A percentile compares a stretch with the other conserved stretches of the same genome.
These are phyloP conservation scores for Ascochyta fabae DNA, from an alignment of 2,329 filamentous ascomycete genomes.

Conservation along the genomic window DNA sequence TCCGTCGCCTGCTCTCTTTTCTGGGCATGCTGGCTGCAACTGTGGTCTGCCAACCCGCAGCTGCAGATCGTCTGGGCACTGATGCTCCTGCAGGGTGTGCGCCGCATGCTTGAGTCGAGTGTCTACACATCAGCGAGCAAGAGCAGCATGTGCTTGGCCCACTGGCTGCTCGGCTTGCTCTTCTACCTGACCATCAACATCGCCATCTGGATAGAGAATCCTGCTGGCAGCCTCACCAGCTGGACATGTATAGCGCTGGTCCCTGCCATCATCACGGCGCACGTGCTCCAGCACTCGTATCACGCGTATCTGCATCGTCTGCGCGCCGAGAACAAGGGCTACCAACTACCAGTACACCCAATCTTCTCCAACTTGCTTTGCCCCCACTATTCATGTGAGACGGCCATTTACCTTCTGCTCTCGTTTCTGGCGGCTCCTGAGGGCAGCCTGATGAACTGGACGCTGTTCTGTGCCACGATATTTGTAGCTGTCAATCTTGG, in stretches of 20 bases:
- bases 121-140: slow-evolving; percentile 70
- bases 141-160: slow-evolving; percentile 83
- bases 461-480: slow-evolving; percentile 70
- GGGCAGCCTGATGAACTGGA: slow-evolving; percentile 71
- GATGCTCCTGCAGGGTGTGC: slow-evolving; percentile 75
- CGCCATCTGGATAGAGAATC: slow-evolving; percentile 84
- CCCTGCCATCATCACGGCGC: slow-evolving; percentile 72
- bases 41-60: slow-evolving; percentile 55
- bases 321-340: slow-evolving; percentile 61
- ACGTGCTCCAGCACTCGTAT: slow-evolving; percentile 72
- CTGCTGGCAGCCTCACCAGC: slow-evolving; percentile 30
- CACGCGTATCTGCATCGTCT: slow-evolving; percentile 56
- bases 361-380: slow-evolving; percentile 77
- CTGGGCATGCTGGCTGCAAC: slow-evolving; percentile 72
- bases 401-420: slow-evolving; percentile 80
- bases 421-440: slow-evolving; percentile 74
- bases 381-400: slow-evolving; percentile 92
- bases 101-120: slow-evolving; percentile 79
- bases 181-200: slow-evolving; percentile 80
- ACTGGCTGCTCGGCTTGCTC: slow-evolving; percentile 78
- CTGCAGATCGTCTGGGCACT: slow-evolving; percentile 72
- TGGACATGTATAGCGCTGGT: slow-evolving; percentile 62
- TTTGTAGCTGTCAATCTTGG: slow-evolving; percentile 84
- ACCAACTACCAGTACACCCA: slow-evolving; percentile 77
- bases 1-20: slow-evolving; percentile 74